Base-by-base conservation (phyloP, 2,329 filamentous ascomycete species). In the Rhinocladiella mackenziei region DNA sequence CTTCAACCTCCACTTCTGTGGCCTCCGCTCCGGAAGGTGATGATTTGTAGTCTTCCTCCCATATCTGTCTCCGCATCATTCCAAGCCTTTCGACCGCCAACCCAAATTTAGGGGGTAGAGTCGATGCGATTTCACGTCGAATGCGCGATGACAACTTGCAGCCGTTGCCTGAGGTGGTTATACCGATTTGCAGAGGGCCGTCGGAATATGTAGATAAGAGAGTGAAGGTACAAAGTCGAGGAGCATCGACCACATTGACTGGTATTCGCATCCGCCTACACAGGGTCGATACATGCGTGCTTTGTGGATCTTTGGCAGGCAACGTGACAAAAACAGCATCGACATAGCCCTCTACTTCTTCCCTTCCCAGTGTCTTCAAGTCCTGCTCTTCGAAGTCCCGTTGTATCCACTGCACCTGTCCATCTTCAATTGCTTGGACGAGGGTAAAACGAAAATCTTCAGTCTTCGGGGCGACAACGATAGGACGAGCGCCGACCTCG, bases 141-240 rank as follows among this genome's bases (percentile, higher is more conserved):
- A 98, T 87, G 18, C 92, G 78, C 7, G 88, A 87, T 4, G 92
- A 87, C 20, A 98, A 77, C 66, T 95, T 96, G 71, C 92, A 97
- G 1, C 92, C 92, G 57, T 86, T 83, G 14, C 92, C 91, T 46
- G 94, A 96, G 1, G 92, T 97, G 2, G 92, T 97, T 45, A 98
- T 85, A 50, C 92, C 92, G 49, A 98, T 84, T 62, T 97, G 92
- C 29, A 98, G 74, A 7, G 92, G 91, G 0, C 92, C 92, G 60
- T 96, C 89, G 42, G 78, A 81, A 64, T 97, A 82, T 5, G 87
- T 94, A 17, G 89, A 92, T 33, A 97, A 80, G 39, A 98, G 75
- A 4, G 85, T 84, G 64, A 98, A 95, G 18, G 87, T 86, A 70
- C 89, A 96, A 11, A 97, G 81, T 23, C 80, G 75, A 0, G 91